Evolutionary conservation across 805 yeast species (phyloP), one percentile per base, ranked within the genome.

Genomic region (Yamadazyma akitaensis): DNA sequence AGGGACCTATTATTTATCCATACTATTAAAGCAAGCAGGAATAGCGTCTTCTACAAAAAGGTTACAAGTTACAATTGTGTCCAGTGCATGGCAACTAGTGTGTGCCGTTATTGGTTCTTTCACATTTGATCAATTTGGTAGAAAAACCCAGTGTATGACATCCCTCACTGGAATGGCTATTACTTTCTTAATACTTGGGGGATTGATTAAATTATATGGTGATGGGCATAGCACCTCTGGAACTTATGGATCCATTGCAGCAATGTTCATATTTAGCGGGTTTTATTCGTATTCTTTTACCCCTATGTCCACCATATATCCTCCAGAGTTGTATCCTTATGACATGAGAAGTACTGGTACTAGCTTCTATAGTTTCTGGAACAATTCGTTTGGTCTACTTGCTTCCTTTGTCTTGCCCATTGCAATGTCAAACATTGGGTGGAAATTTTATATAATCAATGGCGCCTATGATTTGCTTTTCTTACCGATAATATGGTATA

Each of bases 381-480:
- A 51, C 37, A 30, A 37, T 3, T 2, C 33, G 14, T 51, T 43
- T 21, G 56, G 56, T 6, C 24, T 53, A 13, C n/a, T 49, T 7
- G 35, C 51, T 2, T 38, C 48, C 24, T 53, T 53, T 37, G 36
- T 53, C 11, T 47, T 51, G 17, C 55, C 57, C 10, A 40, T 53
- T 18, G 55, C 57, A 10, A 53, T 53, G 57, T 43, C 19, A 12
- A 40, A 42, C 17, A 51, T 53, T 19, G 57, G 57, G 19, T 53
- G 57, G 57, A 53, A 51, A 36, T 53, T 33, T 39, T 53, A 53
- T 32, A 51, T 53, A 28, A 33, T 51, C 43, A 58, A 52, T 54
- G 70, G 51, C 32, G 51, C 46, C 48, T 56, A 50, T 45, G 53
- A 59, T 34, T 37, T 34, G 9, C 10, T 51, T 13, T 51, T 51